Percentiles rank a stretch among this genome's conserved stretches.
Conservation (phyloP, 2,329 filamentous ascomycete species). For the Exophiala calicioides region DNA sequence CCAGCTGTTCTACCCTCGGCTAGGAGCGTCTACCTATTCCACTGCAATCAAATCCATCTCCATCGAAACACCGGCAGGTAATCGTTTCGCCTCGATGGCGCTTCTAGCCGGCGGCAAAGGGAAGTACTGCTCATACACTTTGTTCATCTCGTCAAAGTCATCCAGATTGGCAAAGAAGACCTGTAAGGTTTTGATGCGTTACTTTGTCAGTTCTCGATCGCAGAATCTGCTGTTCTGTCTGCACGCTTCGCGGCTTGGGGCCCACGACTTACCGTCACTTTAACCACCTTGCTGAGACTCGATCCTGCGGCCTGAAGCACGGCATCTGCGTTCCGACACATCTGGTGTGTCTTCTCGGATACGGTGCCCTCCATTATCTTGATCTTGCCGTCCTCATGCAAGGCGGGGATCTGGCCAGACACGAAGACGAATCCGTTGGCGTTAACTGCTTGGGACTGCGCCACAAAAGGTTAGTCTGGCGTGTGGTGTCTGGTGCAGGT, state of each 20-base stretch:
- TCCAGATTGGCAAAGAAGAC: conserved; percentile 66
- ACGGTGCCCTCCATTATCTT: conserved; percentile 11
- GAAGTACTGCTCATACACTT: conserved; percentile 58
- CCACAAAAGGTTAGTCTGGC: too few relatives aligned
- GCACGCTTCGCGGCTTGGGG: neutral
- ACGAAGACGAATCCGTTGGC: conserved; percentile 69
- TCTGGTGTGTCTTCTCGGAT: conserved; percentile 7
- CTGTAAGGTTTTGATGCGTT: conserved; percentile 35
- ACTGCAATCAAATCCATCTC: conserved; percentile 19
- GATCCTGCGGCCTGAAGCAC: conserved; percentile 63
- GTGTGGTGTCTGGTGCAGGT: too few relatives aligned
- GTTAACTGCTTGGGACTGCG: conserved; percentile 63
- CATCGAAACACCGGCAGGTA: conserved; percentile 7
- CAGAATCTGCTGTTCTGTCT: too few relatives aligned
- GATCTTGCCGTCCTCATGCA: conserved; percentile 15
- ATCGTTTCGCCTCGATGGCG: conserved; percentile 13
- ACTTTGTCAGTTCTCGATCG: too few relatives aligned
- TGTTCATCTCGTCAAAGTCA: conserved; percentile 75
- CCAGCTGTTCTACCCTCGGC: too few relatives aligned
- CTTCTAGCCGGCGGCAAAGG: conserved; percentile 11
- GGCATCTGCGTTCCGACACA: conserved; percentile 52
- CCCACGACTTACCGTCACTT: conserved; percentile 50
- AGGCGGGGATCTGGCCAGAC: conserved; percentile 51
- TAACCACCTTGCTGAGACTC: conserved; percentile 61
- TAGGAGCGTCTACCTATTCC: too few relatives aligned